Base-by-base conservation (phyloP, 148 eudicot genomes). In the Dianthus caryophyllus region DNA sequence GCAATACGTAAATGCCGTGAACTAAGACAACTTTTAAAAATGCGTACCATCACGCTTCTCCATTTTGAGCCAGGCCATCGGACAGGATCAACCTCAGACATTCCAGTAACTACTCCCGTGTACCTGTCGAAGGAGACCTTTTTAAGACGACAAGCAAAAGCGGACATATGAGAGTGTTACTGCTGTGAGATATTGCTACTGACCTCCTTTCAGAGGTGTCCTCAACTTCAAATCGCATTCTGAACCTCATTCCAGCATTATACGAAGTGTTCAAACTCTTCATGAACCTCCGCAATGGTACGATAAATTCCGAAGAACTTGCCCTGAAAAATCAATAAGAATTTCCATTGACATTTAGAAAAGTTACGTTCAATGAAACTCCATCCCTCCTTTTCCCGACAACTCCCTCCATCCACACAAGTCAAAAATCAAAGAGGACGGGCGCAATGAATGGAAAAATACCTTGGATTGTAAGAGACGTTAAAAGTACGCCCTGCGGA, bases 31-130 rank as follows among this genome's bases (percentile, higher is more conserved):
- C 0, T 41, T 55, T 0, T 49, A 46, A 11, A 0, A 50, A 44
- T 26, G 51, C 85, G 52, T 87, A 95, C 99, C 97, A 84, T 73
- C 36, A 95, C 69, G 87, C 89, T 82, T 78, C 86, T 88, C 99
- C 99, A 95, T 74, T 88, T 95, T 10, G 99, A 95, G 59, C 99
- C 88, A 30, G 91, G 86, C 99, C 99, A 95, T 57, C 89, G 83
- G 54, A 75, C 70, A 22, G 96, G 97, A 80, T 95, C 99, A 21
- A 80, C 69, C 71, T 88, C 99, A 61, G 87, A 68, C 52, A 85
- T 73, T 43, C 99, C 96, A 46, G 86, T 80, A 59, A 95, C 77
- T 2, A 95, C 84, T 27, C 99, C 99, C 20, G 89, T 79, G 77
- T 73, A 90, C 87, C 96, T 90, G 82, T 66, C 64, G 72, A 67